These are phyloP conservation scores for Mycothermus thermophilus DNA, from an alignment of 495 filamentous ascomycete genomes.

Conservation along the genomic window DNA sequence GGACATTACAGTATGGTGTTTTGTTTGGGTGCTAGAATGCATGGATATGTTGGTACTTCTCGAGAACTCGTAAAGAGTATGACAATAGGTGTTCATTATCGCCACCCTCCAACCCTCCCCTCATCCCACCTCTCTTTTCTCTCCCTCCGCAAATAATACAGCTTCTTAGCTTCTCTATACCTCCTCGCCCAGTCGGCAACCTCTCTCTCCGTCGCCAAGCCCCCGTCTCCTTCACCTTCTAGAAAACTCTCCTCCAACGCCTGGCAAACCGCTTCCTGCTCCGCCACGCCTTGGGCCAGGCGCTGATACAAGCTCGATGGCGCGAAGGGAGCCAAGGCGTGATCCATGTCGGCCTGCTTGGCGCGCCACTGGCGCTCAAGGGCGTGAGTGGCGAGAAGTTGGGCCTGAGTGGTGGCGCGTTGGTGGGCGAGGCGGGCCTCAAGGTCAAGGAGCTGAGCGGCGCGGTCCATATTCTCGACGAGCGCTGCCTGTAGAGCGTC, in stretches of 20 bases:
- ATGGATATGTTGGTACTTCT: too few relatives aligned
- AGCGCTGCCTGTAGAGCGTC: conserved; percentile 48
- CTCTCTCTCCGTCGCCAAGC: conserved; percentile 56
- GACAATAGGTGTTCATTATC: too few relatives aligned
- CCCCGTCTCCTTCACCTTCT: conserved; percentile 30
- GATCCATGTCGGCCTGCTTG: conserved; percentile 80
- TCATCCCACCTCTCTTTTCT: conserved; percentile 88
- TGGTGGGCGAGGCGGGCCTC: conserved; percentile 48
- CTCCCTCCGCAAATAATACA: conserved; percentile 62
- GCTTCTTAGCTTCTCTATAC: conserved; percentile 60
- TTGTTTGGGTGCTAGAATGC: too few relatives aligned
- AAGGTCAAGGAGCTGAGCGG: conserved; percentile 42
- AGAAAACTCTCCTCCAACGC: conserved; percentile 86
- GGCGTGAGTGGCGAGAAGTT: conserved; percentile 68
- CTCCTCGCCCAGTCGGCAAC: conserved; percentile 68
- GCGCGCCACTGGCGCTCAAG: conserved; percentile 83
- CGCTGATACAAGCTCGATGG: conserved; percentile 72
- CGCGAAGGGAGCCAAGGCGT: conserved; percentile 68
- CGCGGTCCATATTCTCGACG: conserved; percentile 50
- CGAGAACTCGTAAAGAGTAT: too few relatives aligned
- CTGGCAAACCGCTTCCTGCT: conserved; percentile 69
- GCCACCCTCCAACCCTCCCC: conserved; percentile 83
- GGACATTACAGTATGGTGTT: too few relatives aligned
- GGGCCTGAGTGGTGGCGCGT: conserved; percentile 56
- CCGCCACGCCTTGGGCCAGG: conserved; percentile 55